Base-by-base conservation (phyloP, 2,329 filamentous ascomycete species). In the Clarireedia monteithiana region DNA sequence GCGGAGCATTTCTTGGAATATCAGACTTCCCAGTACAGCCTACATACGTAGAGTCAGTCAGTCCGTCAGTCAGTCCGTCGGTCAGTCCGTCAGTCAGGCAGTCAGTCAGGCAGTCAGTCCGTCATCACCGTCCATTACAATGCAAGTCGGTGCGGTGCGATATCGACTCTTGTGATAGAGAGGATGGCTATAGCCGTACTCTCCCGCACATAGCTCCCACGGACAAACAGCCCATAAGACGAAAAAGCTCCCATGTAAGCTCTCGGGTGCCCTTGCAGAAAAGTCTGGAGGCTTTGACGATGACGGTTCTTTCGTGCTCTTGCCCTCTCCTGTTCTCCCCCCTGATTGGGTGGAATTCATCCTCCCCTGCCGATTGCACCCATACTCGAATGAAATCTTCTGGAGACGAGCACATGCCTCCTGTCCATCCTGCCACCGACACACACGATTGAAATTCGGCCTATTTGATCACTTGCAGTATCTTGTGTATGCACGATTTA, bases 341-440 rank as follows among this genome's bases (percentile, higher is more conserved):
- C 30, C 9, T 34, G 30, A 53, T 48, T 53, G 42, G 51, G 20
- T 15, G 17, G 30, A 10, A 10, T n/a, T 2, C 17, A 30, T 14
- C 4, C 23, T 23, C 15, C 51, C 51, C 51, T 53, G 51, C 27
- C 27, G 4, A 34, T 34, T 34, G 30, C 30, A 34, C 30, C 10
- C 30, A 34, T 34, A 9, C 30, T 20, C 46, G n/a, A n/a, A 14
- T 4, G 5, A 30, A 48, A 15, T 30, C 12, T 5, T 55, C 26
- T 62, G 61, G 61, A 64, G 61, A 64, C 58, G 62, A 64, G 57
- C 57, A 24, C 34, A 50, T 34, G 12, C 24, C 27, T 53, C 34
- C 30, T 23, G 38, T 23, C 23, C 48, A 50, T 50, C 48, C 48
- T 27, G 15, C 48, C 48, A 27, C 46, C 24, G 36, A 39, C 42